These are phyloP conservation scores for Cantharellus anzutake DNA, from an alignment of 768 basidiomycete species.

Conservation along the genomic window DNA sequence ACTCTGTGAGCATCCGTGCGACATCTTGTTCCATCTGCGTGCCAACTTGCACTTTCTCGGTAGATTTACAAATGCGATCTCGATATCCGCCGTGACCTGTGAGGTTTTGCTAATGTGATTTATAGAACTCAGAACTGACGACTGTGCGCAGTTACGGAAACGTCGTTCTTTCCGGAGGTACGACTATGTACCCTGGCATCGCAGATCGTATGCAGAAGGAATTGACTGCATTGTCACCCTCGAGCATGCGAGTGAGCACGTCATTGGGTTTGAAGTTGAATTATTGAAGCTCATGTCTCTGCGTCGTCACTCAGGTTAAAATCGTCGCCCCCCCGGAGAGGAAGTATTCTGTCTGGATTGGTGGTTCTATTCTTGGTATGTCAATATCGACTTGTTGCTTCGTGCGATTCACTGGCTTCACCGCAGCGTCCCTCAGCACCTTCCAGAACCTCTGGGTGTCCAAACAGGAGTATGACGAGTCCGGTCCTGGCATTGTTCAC, in stretches of 20 bases:
- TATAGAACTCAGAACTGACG: not conserved
- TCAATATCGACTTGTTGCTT: not conserved
- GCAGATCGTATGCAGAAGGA: slow-evolving; percentile 94
- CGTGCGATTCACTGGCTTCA: slow-evolving; percentile 18
- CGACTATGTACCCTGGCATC: slow-evolving; percentile 94
- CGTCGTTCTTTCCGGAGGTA: slow-evolving; percentile 68
- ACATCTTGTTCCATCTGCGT: not conserved
- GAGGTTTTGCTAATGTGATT: slow-evolving; percentile 10
- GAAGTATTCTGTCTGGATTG: slow-evolving; percentile 94
- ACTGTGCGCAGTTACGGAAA: slow-evolving; percentile 33
- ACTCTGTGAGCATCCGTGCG: slow-evolving; percentile 26
- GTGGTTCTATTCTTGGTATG: slow-evolving; percentile 46
- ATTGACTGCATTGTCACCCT: slow-evolving; percentile 62
- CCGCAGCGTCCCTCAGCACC: slow-evolving; percentile 64
- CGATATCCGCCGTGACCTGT: slow-evolving; percentile 25
- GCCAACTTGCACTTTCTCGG: not conserved
- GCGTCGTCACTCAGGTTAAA: slow-evolving; percentile 34
- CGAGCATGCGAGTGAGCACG: slow-evolving; percentile 53
- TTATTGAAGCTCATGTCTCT: slow-evolving; percentile 1
- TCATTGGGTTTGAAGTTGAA: not conserved
- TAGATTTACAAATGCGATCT: slow-evolving; percentile 19
- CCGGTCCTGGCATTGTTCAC: slow-evolving; percentile 60
- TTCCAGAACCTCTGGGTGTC: slow-evolving; percentile 96
- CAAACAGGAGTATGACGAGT: slow-evolving; percentile 84
- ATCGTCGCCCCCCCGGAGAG: slow-evolving; percentile 86